Percentiles rank a stretch among this genome's conserved stretches.
phyloP scores from a whole-genome alignment of 805 yeast genomes.

The Ogataea kodamae region DNA sequence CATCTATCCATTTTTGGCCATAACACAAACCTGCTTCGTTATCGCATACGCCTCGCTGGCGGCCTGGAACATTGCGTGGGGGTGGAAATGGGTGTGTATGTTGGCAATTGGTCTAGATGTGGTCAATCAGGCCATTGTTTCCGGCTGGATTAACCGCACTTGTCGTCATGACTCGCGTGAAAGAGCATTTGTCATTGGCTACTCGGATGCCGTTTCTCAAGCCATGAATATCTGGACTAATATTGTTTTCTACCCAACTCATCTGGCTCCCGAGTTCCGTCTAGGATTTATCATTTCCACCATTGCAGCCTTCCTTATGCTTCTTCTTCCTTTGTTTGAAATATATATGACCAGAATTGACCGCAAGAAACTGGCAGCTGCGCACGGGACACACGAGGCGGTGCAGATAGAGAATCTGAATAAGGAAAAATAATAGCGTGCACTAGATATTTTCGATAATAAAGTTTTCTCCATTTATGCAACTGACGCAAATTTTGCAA shows the following conservation, averaged over 20 bases:
- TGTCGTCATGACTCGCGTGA: conserved; percentile 55
- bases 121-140: conserved; percentile 38
- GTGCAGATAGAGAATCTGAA: no score
- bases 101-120: conserved; percentile 34
- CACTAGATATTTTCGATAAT: no score
- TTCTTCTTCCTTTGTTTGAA: conserved; percentile 32
- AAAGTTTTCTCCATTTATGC: neutral
- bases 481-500: conserved; percentile 9
- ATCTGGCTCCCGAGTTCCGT: conserved; percentile 38
- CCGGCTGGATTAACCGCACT: conserved; percentile 40
- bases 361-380: conserved; percentile 15
- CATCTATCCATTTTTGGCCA: conserved; percentile 35
- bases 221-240: conserved; percentile 46
- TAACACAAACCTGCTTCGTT: conserved; percentile 33
- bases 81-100: conserved; percentile 39
- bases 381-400: no score
- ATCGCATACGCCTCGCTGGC: conserved; percentile 37
- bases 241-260: conserved; percentile 41
- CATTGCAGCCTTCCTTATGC: conserved; percentile 36
- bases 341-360: conserved; percentile 31
- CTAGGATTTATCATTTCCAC: conserved; percentile 37
- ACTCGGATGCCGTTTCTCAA: conserved; percentile 36
- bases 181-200: conserved; percentile 56
- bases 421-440: conserved; percentile 2
- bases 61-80: conserved; percentile 40